A percentile compares a stretch with the other conserved stretches of the same genome.
Conservation (phyloP, 1,139 yeast species). For the Geotrichum fermentans region DNA sequence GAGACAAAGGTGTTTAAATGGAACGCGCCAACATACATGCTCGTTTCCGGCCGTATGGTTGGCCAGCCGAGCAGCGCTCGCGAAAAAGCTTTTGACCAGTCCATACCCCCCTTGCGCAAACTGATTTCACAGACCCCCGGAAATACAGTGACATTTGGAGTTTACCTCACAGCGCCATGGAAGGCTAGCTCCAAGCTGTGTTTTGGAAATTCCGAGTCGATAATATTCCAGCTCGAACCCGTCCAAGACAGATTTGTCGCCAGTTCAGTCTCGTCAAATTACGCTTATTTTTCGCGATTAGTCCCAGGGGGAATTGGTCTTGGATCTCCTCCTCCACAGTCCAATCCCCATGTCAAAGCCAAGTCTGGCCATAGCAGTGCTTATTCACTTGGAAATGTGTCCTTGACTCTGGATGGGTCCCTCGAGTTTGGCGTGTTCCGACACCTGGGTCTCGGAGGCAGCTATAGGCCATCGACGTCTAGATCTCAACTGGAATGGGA, state of each 20-base stretch:
- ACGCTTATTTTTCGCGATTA: constrained; percentile 36
- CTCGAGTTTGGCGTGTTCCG: constrained; percentile 79
- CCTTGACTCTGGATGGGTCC: constrained; percentile 70
- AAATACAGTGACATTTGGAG: constrained; percentile 50
- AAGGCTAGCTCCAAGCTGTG: constrained; percentile 60
- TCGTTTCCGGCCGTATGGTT: constrained; percentile 57
- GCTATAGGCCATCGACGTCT: constrained; percentile 39
- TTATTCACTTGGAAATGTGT: constrained; percentile 55
- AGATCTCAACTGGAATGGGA: constrained; percentile 49
- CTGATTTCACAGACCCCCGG: constrained; percentile 14
- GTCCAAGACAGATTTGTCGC: constrained; percentile 50
- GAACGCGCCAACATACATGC: constrained; percentile 76
- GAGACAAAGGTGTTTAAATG: constrained; percentile 84
- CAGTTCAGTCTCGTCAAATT: constrained; percentile 27
- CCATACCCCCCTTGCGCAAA: constrained; percentile 27
- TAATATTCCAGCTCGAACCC: constrained; percentile 63
- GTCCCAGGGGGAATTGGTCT: constrained; percentile 67
- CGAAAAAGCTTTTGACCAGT: constrained; percentile 27
- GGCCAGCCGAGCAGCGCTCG: constrained; percentile 20
- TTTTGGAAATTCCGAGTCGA: constrained; percentile 58
- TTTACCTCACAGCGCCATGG: constrained; percentile 71
- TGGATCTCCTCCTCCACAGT: constrained; percentile 48
- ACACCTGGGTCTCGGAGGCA: constrained; percentile 55
- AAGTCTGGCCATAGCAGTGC: constrained; percentile 20
- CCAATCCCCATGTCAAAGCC: constrained; percentile 7